Percentiles rank a stretch among this genome's conserved stretches.
Evolutionary conservation across 2,329 filamentous ascomycete genomes (phyloP).

Genomic region (Cucurbitaria berberidis): DNA sequence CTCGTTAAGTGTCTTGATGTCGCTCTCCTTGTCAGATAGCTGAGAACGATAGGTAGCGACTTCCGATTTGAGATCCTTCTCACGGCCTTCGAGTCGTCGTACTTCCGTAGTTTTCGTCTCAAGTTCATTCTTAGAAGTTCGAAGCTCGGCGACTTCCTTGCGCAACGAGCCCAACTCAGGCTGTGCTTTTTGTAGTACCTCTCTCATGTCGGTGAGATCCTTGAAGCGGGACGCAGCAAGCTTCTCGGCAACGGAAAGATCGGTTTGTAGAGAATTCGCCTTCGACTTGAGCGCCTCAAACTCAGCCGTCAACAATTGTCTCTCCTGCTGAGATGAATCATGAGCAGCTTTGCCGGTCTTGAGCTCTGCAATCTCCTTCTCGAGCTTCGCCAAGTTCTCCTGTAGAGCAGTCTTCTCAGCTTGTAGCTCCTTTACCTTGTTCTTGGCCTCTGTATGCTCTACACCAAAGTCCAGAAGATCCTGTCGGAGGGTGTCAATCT

Average conservation of each 20-base stretch:
- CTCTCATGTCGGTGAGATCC: constrained; percentile 80
- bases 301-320: constrained; percentile 65
- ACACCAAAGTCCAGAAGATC: constrained; percentile 79
- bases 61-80: constrained; percentile 81
- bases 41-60: constrained; percentile 72
- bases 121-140: constrained; percentile 76
- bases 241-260: constrained; percentile 84
- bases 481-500: constrained; percentile 83
- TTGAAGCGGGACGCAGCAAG: constrained; percentile 87
- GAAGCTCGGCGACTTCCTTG: constrained; percentile 76
- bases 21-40: constrained; percentile 74
- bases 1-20: constrained; percentile 79
- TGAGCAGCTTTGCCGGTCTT: constrained; percentile 56
- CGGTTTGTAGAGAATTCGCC: constrained; percentile 74
- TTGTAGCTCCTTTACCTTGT: constrained; percentile 72
- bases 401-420: constrained; percentile 71
- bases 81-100: constrained; percentile 77
- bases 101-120: constrained; percentile 67
- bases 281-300: constrained; percentile 75
- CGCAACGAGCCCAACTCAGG: constrained; percentile 82
- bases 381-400: constrained; percentile 68
- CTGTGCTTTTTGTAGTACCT: constrained; percentile 82
- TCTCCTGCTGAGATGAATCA: constrained; percentile 59
- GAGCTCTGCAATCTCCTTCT: constrained; percentile 71
- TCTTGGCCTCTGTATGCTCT: constrained; percentile 83